Conservation (phyloP, 2,329 filamentous ascomycete species). For the Talaromyces sp. region DNA sequence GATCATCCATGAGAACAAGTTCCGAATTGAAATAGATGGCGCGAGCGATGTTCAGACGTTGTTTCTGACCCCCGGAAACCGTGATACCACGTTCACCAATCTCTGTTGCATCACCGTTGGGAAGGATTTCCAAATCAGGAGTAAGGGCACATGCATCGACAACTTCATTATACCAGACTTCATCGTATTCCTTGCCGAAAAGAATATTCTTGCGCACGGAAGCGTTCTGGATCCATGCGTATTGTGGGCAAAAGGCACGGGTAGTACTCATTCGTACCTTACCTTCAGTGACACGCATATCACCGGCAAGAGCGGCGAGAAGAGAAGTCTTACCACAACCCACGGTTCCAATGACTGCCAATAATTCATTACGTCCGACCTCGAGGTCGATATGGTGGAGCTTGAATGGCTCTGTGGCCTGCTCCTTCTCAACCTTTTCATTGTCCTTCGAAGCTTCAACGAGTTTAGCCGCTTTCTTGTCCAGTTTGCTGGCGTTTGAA, state of each 20-base stretch:
- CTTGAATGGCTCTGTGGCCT: slow-evolving; percentile 42
- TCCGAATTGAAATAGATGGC: slow-evolving; percentile 68
- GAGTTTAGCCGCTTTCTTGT: slow-evolving; percentile 51
- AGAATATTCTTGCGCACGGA: slow-evolving; percentile 85
- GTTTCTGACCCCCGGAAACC: slow-evolving; percentile 92
- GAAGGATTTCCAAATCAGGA: slow-evolving; percentile 90
- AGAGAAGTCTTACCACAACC: slow-evolving; percentile 90
- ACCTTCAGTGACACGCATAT: slow-evolving; percentile 76
- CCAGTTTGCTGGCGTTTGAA: slow-evolving; percentile 40
- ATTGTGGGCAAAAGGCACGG: slow-evolving; percentile 90
- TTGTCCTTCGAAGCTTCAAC: slow-evolving; percentile 6
- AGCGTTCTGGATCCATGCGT: slow-evolving; percentile 96
- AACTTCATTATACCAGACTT: slow-evolving; percentile 80
- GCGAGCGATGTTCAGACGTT: slow-evolving; percentile 89
- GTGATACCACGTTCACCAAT: slow-evolving; percentile 96
- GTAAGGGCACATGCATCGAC: slow-evolving; percentile 82
- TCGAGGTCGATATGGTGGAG: slow-evolving; percentile 42
- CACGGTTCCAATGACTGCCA: slow-evolving; percentile 66
- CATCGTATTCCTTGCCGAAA: slow-evolving; percentile 79
- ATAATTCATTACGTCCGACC: slow-evolving; percentile 41
- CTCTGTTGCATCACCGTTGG: slow-evolving; percentile 83
- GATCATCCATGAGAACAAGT: slow-evolving; percentile 66
- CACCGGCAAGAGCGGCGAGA: slow-evolving; percentile 84
- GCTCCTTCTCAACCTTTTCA: slow-evolving; percentile 23
- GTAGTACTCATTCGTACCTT: slow-evolving; percentile 78